Percentiles rank a stretch among this genome's conserved stretches.
These are phyloP conservation scores for Haberlea rhodopensis DNA, from an alignment of 257 asterid species.

Conservation along the genomic window DNA sequence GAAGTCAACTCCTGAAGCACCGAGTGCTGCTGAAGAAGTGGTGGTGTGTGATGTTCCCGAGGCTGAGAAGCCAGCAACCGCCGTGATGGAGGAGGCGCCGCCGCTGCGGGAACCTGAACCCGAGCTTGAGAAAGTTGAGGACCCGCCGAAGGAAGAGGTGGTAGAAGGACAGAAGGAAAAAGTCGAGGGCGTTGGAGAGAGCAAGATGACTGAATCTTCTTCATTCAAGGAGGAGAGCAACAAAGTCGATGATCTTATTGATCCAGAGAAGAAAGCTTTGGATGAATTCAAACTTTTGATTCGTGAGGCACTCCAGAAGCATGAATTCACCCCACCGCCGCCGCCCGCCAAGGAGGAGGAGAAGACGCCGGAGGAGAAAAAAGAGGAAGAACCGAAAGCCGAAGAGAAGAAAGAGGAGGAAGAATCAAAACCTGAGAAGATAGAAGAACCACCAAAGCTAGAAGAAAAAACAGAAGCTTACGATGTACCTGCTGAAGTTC, in stretches of 20 bases:
- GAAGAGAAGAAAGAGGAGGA: conserved; percentile 22
- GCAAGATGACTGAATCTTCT: conserved; percentile 42
- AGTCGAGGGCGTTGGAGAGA: conserved; percentile 27
- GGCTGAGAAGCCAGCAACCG: conserved; percentile 34
- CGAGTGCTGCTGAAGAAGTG: conserved; percentile 28
- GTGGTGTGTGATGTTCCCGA: conserved; percentile 37
- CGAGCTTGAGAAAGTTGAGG: conserved; percentile 31
- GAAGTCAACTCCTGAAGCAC: conserved; percentile 31
- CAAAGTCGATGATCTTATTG: conserved; percentile 62
- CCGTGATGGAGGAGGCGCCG: conserved; percentile 32
- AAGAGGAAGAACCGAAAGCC: conserved; percentile 14
- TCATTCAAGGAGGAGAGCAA: conserved; percentile 70
- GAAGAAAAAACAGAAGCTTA: not conserved
- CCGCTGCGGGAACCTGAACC: conserved; percentile 32
- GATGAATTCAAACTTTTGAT: conserved; percentile 52
- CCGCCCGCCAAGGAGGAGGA: conserved; percentile 31
- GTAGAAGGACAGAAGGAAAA: conserved; percentile 23
- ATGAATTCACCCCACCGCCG: conserved; percentile 54
- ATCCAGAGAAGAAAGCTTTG: conserved; percentile 60
- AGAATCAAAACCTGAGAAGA: conserved; percentile 23
- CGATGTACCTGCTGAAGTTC: conserved; percentile 8
- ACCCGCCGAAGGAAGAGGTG: conserved; percentile 26
- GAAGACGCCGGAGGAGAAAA: conserved; percentile 19
- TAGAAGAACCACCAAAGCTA: conserved; percentile 1
- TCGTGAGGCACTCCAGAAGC: conserved; percentile 58